Base-by-base conservation (phyloP, 495 filamentous ascomycete genomes). In the Xylaria telfairii region DNA sequence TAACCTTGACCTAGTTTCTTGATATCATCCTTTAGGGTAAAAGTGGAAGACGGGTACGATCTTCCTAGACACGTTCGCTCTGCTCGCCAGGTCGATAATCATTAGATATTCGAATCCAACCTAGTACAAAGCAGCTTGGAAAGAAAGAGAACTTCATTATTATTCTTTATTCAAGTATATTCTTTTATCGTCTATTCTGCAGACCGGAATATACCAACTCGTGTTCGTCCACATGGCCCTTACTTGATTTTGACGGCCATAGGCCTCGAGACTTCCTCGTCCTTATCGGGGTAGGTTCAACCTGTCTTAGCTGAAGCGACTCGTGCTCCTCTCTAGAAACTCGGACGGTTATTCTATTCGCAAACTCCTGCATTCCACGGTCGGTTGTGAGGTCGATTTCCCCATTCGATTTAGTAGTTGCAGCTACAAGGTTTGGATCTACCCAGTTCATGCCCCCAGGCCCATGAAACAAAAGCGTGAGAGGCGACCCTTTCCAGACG, bases 361-460 rank as follows among this genome's bases (percentile, higher is more conserved):
- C 57, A 15, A 61, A 42, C 6, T 41, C 19, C 57, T 42, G 57
- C 57, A 61, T 61, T 26, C 57, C 57, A 15, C 37, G 57, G 12
- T 61, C 57, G n/a, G 57, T 61, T n/a, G n/a, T 61, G 32, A 61
- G 57, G 19, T 61, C 34, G 9, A 26, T 26, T n/a, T 15, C 57
- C 32, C 34, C 41, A 19, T 61, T 30, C 12, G 26, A 41, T 21
- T 61, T 61, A 5, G 37, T 13, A 42, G 41, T 41, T 6, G 37
- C 34, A 26, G 34, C 57, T 15, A 61, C 34, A 13, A 61, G 37
- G 34, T 61, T 61, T 12, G 57, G 21, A 26, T 61, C 57, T 7
- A 61, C 57, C 57, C 57, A 61, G 12, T 21, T 42, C 32, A 26
- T 41, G 57, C 57, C 57, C 3, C 32, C 19, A 17, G 57, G 57